Base-by-base conservation (phyloP, 148 eudicot species). In the Diospyros lotus region DNA sequence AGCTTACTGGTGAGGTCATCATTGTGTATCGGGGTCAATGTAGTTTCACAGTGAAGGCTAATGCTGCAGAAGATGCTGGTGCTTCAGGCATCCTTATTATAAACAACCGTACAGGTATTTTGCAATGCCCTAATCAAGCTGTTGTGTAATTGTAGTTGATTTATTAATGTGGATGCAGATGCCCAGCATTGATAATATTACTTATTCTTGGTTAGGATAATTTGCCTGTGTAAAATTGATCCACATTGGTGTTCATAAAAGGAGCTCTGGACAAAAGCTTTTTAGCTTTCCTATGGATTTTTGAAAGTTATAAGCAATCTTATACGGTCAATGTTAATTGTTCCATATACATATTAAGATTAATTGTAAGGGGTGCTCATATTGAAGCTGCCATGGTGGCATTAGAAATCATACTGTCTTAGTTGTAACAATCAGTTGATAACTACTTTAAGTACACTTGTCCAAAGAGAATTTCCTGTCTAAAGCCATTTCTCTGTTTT, bases 1-100 rank as follows among this genome's bases (percentile, higher is more conserved):
- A 95, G 99, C 91, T 95, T 79, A 80, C 93, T 1, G 99, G 97
- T 63, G 96, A 93, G 84, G 91, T 83, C 83, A 89, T 95, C 80
- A 84, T 95, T 76, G 99, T 93, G 58, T 87, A 82, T 78, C 93
- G 99, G 51, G 99, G 99, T 43, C 89, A 86, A 67, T 95, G 99
- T 86, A 95, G 97, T 86, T 95, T 95, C 84, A 93, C 97, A 62
- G 71, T 77, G 17, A 95, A 95, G 87, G 85, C 97, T 55, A 88
- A 89, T 83, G 69, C 84, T 64, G 99, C 97, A 48, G 93, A 93
- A 83, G 94, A 81, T 83, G 99, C 99, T 78, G 96, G 96, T 72
- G 99, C 99, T 79, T 88, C 97, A 51, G 99, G 96, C 53, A 81
- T 95, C 73, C 84, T 95, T 56, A 83, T 95, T 76, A 81, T 95